Percentiles rank a stretch among this genome's conserved stretches.
Evolutionary conservation across 1,139 yeast species (phyloP).

Genomic region (Insectozyma bohioensis): DNA sequence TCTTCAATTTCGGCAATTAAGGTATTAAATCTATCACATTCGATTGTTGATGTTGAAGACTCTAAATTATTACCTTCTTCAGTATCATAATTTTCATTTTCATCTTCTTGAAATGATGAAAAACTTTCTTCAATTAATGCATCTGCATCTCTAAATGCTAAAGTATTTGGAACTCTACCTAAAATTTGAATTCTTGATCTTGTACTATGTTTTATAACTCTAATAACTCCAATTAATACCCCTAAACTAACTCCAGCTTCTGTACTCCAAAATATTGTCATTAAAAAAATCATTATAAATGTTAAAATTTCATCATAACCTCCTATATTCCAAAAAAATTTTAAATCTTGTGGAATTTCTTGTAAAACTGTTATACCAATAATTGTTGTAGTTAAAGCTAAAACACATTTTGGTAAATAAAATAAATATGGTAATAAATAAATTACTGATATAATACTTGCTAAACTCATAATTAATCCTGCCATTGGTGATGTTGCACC

Average conservation of each 20-base stretch:
- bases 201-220: slow-evolving; percentile 30
- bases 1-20: slow-evolving; percentile 42
- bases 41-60: not conserved
- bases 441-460: slow-evolving; percentile 23
- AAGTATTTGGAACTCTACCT: slow-evolving; percentile 33
- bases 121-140: slow-evolving; percentile 36
- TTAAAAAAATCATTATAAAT: slow-evolving; percentile 22
- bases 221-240: slow-evolving; percentile 25
- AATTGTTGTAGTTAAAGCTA: slow-evolving; percentile 35
- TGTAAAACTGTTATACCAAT: slow-evolving; percentile 36
- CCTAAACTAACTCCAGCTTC: slow-evolving; percentile 35
- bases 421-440: slow-evolving; percentile 26
- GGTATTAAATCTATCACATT: slow-evolving; percentile 16
- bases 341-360: slow-evolving; percentile 32
- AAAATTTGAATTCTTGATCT: slow-evolving; percentile 32
- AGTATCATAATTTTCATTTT: slow-evolving; percentile 6
- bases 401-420: slow-evolving; percentile 33
- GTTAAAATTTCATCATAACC: slow-evolving; percentile 34
- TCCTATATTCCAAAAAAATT: slow-evolving; percentile 28
- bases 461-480: slow-evolving; percentile 26
- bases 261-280: slow-evolving; percentile 32
- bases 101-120: slow-evolving; percentile 14
- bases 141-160: slow-evolving; percentile 35
- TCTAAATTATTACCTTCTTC: slow-evolving; percentile 2
- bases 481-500: slow-evolving; percentile 38